Base-by-base conservation (phyloP, 2,329 filamentous ascomycete species). In the Westerdykella aurantiaca region DNA sequence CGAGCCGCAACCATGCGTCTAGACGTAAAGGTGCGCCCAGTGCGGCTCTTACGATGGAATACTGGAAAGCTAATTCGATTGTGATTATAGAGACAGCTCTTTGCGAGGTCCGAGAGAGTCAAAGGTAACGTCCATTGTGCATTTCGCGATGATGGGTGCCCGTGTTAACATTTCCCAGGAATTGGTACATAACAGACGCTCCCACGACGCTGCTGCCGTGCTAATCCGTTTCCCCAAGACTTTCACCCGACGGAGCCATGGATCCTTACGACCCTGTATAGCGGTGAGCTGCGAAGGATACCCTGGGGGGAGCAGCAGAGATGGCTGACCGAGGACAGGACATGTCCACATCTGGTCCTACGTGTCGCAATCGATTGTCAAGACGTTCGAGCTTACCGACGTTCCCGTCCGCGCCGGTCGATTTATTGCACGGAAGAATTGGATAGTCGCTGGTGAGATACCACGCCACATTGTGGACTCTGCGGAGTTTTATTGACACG, bases 321-420 rank as follows among this genome's bases (percentile, higher is more conserved):
- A 37, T 37, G 6, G 52, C 64, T 68, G 53, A 68, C 53, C n/a
- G 47, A 41, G 25, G 31, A 13, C 48, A 89, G 88, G 93, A 69
- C 91, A 97, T 76, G 93, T 95, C 67, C 94, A 97, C 75, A 97
- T 98, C 67, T 97, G 93, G 90, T 96, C 91, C 29, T 95, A 95
- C 71, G 91, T 51, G 11, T 48, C 42, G 43, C 49, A 82, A 72
- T 86, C 90, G 52, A 90, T 97, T 52, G 88, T 98, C 72, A 97
- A 97, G 78, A 96, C 91, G 4, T 98, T 98, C 70, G 93, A 98
- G 74, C 83, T 97, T 55, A 96, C 91, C 66, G 93, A 98, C 77
- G 93, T 98, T 40, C 93, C 93, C 53, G 91, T 98, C 46, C 86
- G 93, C 70, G 93, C 93, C 50, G 93, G 93, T 63, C 87, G 93